phyloP scores from a whole-genome alignment of 768 basidiomycete species.

The Russula sp. region DNA sequence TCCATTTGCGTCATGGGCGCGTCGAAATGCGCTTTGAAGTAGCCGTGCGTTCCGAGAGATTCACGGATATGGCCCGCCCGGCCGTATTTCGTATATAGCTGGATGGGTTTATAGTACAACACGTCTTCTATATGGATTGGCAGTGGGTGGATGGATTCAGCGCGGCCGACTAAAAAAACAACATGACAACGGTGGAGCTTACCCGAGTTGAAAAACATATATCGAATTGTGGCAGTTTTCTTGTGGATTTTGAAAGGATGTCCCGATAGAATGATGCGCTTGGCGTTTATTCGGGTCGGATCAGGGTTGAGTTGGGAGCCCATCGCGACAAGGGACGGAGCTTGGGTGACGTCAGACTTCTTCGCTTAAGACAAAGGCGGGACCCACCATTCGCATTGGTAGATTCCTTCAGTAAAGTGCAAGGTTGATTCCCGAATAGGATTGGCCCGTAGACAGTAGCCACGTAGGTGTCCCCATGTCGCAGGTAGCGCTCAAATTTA shows the following conservation, averaged over 20 bases:
- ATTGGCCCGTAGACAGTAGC: slow-evolving; percentile 90
- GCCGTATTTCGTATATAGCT: slow-evolving; percentile 89
- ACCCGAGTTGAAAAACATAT: slow-evolving; percentile 97
- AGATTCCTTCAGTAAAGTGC: slow-evolving; percentile 71
- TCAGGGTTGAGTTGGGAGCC: slow-evolving; percentile 87
- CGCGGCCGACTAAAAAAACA: slow-evolving; percentile 15
- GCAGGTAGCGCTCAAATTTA: slow-evolving; percentile 89
- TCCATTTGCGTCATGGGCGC: slow-evolving; percentile 95
- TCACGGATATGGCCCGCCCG: slow-evolving; percentile 86
- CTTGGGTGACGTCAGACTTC: slow-evolving; percentile 39
- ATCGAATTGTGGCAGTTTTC: slow-evolving; percentile 94
- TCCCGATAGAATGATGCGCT: slow-evolving; percentile 92
- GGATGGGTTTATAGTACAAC: slow-evolving; percentile 89
- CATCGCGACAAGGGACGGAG: slow-evolving; percentile 82
- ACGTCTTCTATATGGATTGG: slow-evolving; percentile 61
- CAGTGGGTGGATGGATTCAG: neutral
- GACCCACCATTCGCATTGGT: slow-evolving; percentile 59
- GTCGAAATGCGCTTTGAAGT: slow-evolving; percentile 96
- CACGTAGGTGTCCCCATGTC: slow-evolving; percentile 75
- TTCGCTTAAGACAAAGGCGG: slow-evolving; percentile 15
- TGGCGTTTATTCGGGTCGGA: slow-evolving; percentile 86
- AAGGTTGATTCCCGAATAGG: slow-evolving; percentile 80
- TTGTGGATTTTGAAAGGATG: slow-evolving; percentile 98
- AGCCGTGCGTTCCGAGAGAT: slow-evolving; percentile 91
- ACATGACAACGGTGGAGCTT: slow-evolving; percentile 29